Percentiles rank a stretch among this genome's conserved stretches.
Conservation (phyloP, 1,139 yeast genomes). For the Hyphopichia wangnamkhiaoensis region DNA sequence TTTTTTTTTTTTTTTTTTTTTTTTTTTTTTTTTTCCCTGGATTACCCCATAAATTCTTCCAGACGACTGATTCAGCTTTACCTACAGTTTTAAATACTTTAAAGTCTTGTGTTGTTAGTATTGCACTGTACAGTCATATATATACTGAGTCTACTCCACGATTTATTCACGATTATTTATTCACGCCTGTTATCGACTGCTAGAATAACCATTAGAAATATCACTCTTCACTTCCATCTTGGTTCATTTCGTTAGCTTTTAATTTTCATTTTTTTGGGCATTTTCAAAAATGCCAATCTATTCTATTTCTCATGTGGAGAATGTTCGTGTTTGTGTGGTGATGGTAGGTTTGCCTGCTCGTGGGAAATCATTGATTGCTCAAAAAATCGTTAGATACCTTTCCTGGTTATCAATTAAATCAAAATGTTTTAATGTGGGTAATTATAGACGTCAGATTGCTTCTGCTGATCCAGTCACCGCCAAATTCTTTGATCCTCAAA, state of each 20-base stretch:
- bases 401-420: conserved; percentile 91
- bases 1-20: no score
- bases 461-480: conserved; percentile 45
- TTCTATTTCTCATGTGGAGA: conserved; percentile 69
- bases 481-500: conserved; percentile 73
- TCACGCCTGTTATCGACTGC: no score
- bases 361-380: conserved; percentile 80
- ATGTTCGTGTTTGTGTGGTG: conserved; percentile 71
- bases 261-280: not conserved
- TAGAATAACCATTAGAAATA: no score
- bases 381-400: conserved; percentile 81
- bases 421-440: conserved; percentile 87
- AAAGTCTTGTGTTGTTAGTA: no score
- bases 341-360: conserved; percentile 75
- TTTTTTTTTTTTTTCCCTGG: no score
- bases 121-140: no score
- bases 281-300: conserved; percentile 61
- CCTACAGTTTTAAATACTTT: no score
- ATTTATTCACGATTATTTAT: no score
- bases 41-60: no score
- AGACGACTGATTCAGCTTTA: no score
- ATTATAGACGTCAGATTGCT: conserved; percentile 65
- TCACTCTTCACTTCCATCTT: no score
- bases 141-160: no score
- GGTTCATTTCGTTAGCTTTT: not conserved